phyloP scores from a whole-genome alignment of 805 yeast species.

The Blastobotrys americana region DNA sequence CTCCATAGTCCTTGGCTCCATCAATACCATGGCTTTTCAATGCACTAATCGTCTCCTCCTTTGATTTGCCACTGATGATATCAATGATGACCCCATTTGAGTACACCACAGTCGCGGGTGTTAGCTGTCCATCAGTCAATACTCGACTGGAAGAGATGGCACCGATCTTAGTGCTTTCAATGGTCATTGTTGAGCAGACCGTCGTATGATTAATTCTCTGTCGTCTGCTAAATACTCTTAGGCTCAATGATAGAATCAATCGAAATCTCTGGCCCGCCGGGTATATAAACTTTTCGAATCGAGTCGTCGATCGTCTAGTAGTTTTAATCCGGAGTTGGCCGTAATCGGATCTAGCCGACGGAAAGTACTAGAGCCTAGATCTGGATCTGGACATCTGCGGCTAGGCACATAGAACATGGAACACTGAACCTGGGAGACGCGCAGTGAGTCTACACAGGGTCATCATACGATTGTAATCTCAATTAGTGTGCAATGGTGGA shows the following conservation, averaged over 20 bases:
- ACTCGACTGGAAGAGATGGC: constrained; percentile 60
- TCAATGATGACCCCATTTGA: constrained; percentile 34
- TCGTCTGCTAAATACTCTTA: no score
- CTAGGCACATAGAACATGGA: no score
- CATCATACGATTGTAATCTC: no score
- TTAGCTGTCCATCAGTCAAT: constrained; percentile 39
- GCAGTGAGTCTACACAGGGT: no score
- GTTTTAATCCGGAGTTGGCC: not conserved
- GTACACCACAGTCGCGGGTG: constrained; percentile 60
- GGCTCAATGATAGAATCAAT: no score
- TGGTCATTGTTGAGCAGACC: constrained; percentile 19
- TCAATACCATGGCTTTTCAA: constrained; percentile 4
- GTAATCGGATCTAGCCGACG: not conserved
- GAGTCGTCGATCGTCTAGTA: not conserved
- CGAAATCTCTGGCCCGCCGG: no score
- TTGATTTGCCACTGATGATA: not conserved
- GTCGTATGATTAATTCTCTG: not conserved
- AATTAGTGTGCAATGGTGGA: no score
- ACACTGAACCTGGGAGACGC: no score
- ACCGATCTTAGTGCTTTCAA: constrained; percentile 36
- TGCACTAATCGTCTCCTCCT: not conserved
- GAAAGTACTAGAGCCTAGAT: no score
- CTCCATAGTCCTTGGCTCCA: constrained; percentile 44
- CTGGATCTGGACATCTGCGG: no score
- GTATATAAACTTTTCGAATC: not conserved